Base-by-base conservation (phyloP, 306 rosid species). In the Alnus glutinosa region DNA sequence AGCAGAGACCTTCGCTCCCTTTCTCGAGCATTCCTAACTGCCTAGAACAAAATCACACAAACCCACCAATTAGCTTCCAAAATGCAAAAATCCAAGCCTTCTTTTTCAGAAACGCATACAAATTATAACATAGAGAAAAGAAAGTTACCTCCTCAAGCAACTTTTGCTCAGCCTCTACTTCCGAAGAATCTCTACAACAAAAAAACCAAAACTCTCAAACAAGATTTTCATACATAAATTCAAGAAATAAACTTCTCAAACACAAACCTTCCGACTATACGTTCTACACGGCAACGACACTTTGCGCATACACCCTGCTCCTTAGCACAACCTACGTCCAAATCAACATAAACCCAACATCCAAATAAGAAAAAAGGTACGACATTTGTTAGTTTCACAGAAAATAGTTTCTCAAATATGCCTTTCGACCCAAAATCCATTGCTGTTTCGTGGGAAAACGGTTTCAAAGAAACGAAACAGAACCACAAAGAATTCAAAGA, bases 141-240 rank as follows among this genome's bases (percentile, higher is more conserved):
- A 55, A 70, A 59, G 55, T 70, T 75, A 92, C 98, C 97, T 91
- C 93, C 10, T 93, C 91, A 36, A 95, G 98, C 93, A 61, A 71
- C 84, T 90, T 95, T 78, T 95, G 92, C 86, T 92, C 98, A 0
- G 96, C 93, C 78, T 95, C 98, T 68, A 95, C 96, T 82, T 95
- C 98, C 4, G 85, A 79, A 19, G 64, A 30, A 78, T 95, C 98
- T 84, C 97, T 93, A 71, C 68, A 82, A 77, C 58, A 75, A 71
- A 58, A 50, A 47, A 28, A 14, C 49, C 48, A 84, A 52, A 2
- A 7, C 57, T 71, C 51, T 63, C 37, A 62, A 34, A 34, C 1
- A 34, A 70, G 74, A 72, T 16, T 46, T 44, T 44, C 81, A 59
- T 68, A 23, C 51, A 42, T 54, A 57, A 62, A 14, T 52, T 32